Evolutionary conservation across 2,329 filamentous ascomycete genomes (phyloP).

Genomic region (Calonectria pauciramosa): DNA sequence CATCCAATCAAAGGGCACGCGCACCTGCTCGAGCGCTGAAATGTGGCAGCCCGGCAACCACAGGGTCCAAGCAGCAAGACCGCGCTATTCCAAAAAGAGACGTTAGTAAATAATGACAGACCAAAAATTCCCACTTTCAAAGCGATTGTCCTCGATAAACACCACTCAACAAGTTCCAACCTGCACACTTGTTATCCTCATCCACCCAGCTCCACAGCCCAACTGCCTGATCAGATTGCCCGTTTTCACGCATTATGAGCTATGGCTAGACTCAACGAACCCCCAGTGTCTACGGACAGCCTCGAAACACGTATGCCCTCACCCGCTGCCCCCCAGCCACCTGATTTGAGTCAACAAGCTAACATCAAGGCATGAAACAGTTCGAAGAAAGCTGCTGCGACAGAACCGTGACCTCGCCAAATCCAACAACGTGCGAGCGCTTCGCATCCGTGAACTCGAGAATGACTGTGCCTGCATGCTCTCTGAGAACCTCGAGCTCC

Average conservation of each 20-base stretch:
- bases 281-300: constrained; percentile 75
- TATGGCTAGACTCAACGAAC: constrained; percentile 88
- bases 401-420: constrained; percentile 89
- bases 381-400: constrained; percentile 83
- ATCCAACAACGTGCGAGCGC: constrained; percentile 81
- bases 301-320: constrained; percentile 76
- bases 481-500: constrained; percentile 83
- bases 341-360: constrained; percentile 23
- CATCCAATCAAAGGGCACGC: neutral
- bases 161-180: constrained; percentile 31
- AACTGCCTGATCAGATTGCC: constrained; percentile 12
- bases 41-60: constrained; percentile 48
- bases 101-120: constrained; percentile 53
- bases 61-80: constrained; percentile 13
- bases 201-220: constrained; percentile 34
- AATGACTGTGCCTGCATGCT: constrained; percentile 81
- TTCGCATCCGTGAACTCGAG: constrained; percentile 82
- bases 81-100: constrained; percentile 45
- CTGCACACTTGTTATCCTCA: constrained; percentile 27
- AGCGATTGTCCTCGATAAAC: constrained; percentile 41
- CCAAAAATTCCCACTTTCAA: constrained; percentile 43
- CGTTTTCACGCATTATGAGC: constrained; percentile 52
- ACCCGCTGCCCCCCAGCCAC: constrained; percentile 23
- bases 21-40: neutral
- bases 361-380: constrained; percentile 57